Conservation (phyloP, 2,329 filamentous ascomycete genomes). For the Chalaropsis ovoidea region DNA sequence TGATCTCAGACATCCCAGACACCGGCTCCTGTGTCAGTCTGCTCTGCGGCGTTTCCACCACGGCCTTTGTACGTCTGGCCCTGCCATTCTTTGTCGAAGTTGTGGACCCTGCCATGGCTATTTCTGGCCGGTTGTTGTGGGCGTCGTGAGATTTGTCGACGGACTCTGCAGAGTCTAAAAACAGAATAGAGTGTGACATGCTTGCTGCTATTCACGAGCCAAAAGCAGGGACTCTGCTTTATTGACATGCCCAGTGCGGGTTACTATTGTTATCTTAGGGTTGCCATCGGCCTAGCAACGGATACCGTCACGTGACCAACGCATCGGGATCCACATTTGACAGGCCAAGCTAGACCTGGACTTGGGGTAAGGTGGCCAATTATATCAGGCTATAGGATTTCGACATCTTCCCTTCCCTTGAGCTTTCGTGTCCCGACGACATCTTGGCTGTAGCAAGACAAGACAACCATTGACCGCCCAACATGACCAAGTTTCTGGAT, state of each 20-base stretch:
- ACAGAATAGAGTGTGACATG: background rate
- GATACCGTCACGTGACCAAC: background rate
- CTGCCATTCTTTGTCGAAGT: background rate
- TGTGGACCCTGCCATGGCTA: background rate
- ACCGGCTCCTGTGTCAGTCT: background rate
- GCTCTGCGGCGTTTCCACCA: background rate
- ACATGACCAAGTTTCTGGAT: constrained; percentile 24
- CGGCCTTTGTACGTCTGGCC: background rate
- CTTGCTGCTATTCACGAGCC: background rate
- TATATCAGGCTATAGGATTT: constrained; percentile 11
- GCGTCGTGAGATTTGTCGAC: background rate
- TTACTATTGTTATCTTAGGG: background rate
- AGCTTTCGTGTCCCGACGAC: constrained; percentile 3
- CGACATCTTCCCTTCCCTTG: background rate
- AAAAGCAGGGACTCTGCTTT: background rate
- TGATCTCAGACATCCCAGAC: background rate
- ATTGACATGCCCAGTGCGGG: background rate
- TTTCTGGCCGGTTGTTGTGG: background rate
- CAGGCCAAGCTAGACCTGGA: constrained; percentile 6
- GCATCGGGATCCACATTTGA: constrained; percentile 14
- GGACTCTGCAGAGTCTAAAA: background rate
- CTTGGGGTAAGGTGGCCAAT: constrained; percentile 18
- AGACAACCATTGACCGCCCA: constrained; percentile 11
- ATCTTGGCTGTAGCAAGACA: background rate
- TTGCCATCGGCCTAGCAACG: background rate